These are phyloP conservation scores for Mycena sp. DNA, from an alignment of 1,284 basidiomycete genomes.

Conservation along the genomic window DNA sequence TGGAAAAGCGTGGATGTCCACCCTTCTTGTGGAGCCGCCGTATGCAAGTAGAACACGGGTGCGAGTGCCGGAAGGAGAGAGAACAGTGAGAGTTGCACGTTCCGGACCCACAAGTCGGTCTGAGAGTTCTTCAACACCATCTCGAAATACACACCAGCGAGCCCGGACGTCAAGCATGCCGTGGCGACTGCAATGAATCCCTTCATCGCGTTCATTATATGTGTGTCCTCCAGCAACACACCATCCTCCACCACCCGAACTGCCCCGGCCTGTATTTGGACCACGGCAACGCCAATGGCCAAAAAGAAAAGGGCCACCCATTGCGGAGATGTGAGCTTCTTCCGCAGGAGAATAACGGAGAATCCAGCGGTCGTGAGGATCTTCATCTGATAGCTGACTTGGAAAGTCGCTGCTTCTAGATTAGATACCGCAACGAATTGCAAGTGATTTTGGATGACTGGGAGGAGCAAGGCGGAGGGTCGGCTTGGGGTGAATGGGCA, in stretches of 20 bases:
- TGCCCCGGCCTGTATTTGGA: slow-evolving; percentile 85
- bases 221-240: slow-evolving; percentile 38
- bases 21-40: slow-evolving; percentile 43
- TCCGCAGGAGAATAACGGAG: slow-evolving; percentile 85
- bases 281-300: slow-evolving; percentile 91
- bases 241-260: slow-evolving; percentile 32
- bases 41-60: slow-evolving; percentile 77
- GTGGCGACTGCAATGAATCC: slow-evolving; percentile 90
- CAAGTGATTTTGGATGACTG: slow-evolving; percentile 91
- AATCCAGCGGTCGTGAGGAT: slow-evolving; percentile 96
- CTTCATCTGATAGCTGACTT: slow-evolving; percentile 95
- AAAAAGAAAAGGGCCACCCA: slow-evolving; percentile 90
- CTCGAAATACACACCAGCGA: slow-evolving; percentile 99
- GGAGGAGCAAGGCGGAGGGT: background rate
- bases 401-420: slow-evolving; percentile 92
- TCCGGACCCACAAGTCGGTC: slow-evolving; percentile 94
- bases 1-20: slow-evolving; percentile 64
- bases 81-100: slow-evolving; percentile 95
- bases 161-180: slow-evolving; percentile 95
- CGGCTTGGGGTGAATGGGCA: too few relatives aligned
- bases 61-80: slow-evolving; percentile 90
- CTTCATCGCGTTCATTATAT: slow-evolving; percentile 81
- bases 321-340: slow-evolving; percentile 75
- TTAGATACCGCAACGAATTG: slow-evolving; percentile 95
- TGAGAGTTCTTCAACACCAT: slow-evolving; percentile 94